Evolutionary conservation across 148 eudicot species (phyloP), one percentile per base, ranked within the genome.

Genomic region (Cornus suecica): DNA sequence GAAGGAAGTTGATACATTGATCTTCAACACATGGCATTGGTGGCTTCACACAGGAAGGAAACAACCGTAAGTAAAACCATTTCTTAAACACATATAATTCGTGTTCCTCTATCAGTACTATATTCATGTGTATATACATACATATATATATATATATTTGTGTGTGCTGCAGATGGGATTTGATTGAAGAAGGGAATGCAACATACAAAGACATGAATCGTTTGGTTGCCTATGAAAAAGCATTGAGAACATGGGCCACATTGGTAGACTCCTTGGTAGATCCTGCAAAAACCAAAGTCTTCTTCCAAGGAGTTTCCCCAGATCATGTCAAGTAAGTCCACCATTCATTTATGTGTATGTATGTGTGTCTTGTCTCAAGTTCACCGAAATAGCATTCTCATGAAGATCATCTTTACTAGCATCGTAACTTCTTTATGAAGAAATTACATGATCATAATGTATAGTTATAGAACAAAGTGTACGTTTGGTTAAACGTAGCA

Each of bases 21-120:
- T 90, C 64, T 90, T 88, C 79, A 80, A 85, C 66, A 77, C 91
- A 29, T 90, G 89, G 90, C 94, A 90, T 68, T 88, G 94, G 92
- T 90, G 94, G 94, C 83, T 83, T 72, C 88, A 85, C 73, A 81
- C 82, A 15, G 90, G 90, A 66, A 70, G 80, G 25, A 80, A 85
- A 79, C 88, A 88, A 51, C 79, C 80, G 91, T 88, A 66, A 81
- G 90, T 41, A 4, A 4, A 41, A 4, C 45, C 45, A 41, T 41
- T 9, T 41, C 45, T 41, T 41, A 4, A 9, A 41, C n/a, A n/a
- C n/a, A n/a, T n/a, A n/a, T n/a, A n/a, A n/a, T n/a, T n/a, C n/a
- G n/a, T n/a, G n/a, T n/a, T n/a, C n/a, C n/a, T 41, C 45, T 41
- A 41, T 4, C 9, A 41, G 4, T 41, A 9, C 9, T 41, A 9